These are phyloP conservation scores for Lecanoromycetidae sp. DNA, from an alignment of 2,329 filamentous ascomycete genomes.

Conservation along the genomic window DNA sequence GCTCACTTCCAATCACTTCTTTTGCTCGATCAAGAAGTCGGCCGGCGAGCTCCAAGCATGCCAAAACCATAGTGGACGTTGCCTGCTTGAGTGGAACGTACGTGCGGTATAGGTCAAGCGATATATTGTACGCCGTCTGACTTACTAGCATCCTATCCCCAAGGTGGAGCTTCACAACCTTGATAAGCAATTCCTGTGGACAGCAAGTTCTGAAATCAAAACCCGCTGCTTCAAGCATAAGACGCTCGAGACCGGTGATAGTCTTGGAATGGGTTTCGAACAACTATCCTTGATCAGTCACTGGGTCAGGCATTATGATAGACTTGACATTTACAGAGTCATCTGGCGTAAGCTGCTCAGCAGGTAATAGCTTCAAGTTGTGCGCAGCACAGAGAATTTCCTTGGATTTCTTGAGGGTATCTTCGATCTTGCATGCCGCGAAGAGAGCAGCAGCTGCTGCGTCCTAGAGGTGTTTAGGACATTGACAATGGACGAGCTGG, in stretches of 20 bases:
- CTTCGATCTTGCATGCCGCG: constrained; percentile 92
- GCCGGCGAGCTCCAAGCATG: constrained; percentile 67
- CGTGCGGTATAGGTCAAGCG: constrained; percentile 82
- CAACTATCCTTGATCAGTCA: constrained; percentile 38
- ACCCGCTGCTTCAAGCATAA: constrained; percentile 82
- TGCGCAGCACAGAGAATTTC: constrained; percentile 87
- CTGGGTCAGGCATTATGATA: not conserved
- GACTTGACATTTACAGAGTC: constrained; percentile 53
- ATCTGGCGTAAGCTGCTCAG: constrained; percentile 62
- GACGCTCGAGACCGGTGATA: constrained; percentile 78
- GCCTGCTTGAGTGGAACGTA: constrained; percentile 86
- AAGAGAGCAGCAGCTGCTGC: constrained; percentile 80
- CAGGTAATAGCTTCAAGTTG: constrained; percentile 61
- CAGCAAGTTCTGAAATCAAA: constrained; percentile 90
- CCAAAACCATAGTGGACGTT: constrained; percentile 71
- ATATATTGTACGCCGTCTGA: constrained; percentile 64
- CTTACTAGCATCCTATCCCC: constrained; percentile 47
- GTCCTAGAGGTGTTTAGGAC: constrained; percentile 43
- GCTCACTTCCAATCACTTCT: constrained; percentile 36
- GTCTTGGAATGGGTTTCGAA: constrained; percentile 70
- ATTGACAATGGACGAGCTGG: not conserved
- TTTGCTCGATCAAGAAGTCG: constrained; percentile 50
- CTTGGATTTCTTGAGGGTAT: constrained; percentile 90
- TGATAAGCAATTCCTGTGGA: constrained; percentile 73
- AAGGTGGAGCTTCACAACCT: constrained; percentile 54